These are phyloP conservation scores for Coniferiporia sulphurascens DNA, from an alignment of 1,284 basidiomycete species.

Conservation along the genomic window DNA sequence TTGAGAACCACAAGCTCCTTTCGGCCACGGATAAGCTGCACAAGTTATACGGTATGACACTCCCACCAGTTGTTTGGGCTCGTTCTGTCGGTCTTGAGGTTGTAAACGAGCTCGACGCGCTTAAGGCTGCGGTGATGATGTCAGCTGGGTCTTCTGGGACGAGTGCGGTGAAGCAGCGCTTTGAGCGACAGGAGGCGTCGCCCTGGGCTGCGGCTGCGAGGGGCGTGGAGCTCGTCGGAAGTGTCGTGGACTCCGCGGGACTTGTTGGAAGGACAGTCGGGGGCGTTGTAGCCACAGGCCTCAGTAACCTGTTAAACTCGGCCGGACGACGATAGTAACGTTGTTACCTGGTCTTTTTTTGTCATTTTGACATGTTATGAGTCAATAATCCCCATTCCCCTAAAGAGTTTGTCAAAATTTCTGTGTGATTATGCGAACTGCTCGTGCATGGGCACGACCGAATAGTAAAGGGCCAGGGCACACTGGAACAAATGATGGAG, in stretches of 20 bases:
- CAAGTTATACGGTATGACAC: constrained; percentile 71
- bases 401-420: too few species aligned
- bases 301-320: constrained; percentile 3
- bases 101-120: constrained; percentile 77
- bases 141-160: constrained; percentile 54
- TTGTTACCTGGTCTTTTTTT: neutral
- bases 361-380: neutral
- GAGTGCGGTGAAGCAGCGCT: constrained; percentile 6
- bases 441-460: neutral
- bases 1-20: constrained; percentile 83
- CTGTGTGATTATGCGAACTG: too few species aligned
- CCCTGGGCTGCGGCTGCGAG: constrained; percentile 32
- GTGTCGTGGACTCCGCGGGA: constrained; percentile 27
- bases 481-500: neutral
- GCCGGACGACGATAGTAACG: constrained; percentile 2
- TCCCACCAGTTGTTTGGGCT: constrained; percentile 74
- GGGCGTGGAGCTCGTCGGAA: constrained; percentile 32
- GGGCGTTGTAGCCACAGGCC: constrained; percentile 15
- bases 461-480: neutral
- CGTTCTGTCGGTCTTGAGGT: constrained; percentile 87
- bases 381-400: too few species aligned
- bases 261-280: constrained; percentile 25
- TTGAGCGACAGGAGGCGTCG: constrained; percentile 11
- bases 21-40: constrained; percentile 84
- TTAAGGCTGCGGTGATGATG: constrained; percentile 83